Percentiles rank a stretch among this genome's conserved stretches.
phyloP scores from a whole-genome alignment of 495 filamentous ascomycete species.

The Sabuloglossum arenarium region DNA sequence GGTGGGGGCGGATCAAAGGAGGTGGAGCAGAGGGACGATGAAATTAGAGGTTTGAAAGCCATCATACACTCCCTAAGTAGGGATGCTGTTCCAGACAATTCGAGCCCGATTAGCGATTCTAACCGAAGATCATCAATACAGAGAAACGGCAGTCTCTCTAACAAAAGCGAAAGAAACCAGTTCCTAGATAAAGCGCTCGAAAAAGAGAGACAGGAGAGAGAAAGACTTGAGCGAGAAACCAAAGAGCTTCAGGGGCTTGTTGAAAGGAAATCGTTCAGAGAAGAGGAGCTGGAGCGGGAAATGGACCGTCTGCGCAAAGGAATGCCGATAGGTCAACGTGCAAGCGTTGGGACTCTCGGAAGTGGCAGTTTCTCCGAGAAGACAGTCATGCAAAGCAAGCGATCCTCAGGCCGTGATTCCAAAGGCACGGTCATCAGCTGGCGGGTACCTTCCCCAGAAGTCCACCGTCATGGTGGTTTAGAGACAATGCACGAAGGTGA shows the following conservation, averaged over 20 bases:
- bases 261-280: slow-evolving; percentile 49
- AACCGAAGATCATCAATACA: slow-evolving; percentile 18
- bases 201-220: slow-evolving; percentile 27
- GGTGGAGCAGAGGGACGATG: slow-evolving; percentile 85
- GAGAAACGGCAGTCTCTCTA: slow-evolving; percentile 18
- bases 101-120: slow-evolving; percentile 9
- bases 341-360: slow-evolving; percentile 1
- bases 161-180: not conserved
- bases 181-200: slow-evolving; percentile 6
- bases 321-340: not conserved
- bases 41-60: slow-evolving; percentile 89
- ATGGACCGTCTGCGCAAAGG: slow-evolving; percentile 38
- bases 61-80: slow-evolving; percentile 90
- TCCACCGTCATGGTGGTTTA: slow-evolving; percentile 19
- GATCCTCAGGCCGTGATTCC: slow-evolving; percentile 35
- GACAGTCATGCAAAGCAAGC: slow-evolving; percentile 21
- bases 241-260: slow-evolving; percentile 48
- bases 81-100: slow-evolving; percentile 34
- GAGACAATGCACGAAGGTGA: slow-evolving; percentile 53
- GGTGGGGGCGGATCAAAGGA: slow-evolving; percentile 39
- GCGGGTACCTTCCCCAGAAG: slow-evolving; percentile 12
- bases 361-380: slow-evolving; percentile 13
- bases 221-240: slow-evolving; percentile 55
- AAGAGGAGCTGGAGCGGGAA: slow-evolving; percentile 82
- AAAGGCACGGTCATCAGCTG: slow-evolving; percentile 32